Evolutionary conservation across 768 basidiomycete species (phyloP).

Genomic region (Exsudoporus frostii): DNA sequence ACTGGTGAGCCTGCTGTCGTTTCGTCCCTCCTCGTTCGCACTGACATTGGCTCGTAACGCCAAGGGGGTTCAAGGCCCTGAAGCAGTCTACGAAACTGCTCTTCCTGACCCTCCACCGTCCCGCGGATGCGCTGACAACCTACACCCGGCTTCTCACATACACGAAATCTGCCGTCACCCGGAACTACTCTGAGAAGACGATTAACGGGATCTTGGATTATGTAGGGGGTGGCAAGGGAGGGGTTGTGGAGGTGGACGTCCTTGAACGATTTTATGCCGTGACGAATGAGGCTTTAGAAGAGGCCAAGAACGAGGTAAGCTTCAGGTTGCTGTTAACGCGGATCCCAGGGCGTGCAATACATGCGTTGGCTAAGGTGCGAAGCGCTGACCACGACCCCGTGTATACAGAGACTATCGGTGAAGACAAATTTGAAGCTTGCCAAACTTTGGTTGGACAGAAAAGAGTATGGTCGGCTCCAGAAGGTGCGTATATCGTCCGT

Average conservation of each 20-base stretch:
- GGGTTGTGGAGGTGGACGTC: constrained; percentile 74
- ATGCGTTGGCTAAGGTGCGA: background rate
- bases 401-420: constrained; percentile 74
- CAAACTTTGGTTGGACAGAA: constrained; percentile 94
- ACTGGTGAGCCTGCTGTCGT: constrained; percentile 60
- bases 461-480: constrained; percentile 81
- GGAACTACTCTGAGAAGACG: constrained; percentile 96
- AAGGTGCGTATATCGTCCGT: constrained; percentile 47
- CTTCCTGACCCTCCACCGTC: constrained; percentile 74
- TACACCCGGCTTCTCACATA: constrained; percentile 87
- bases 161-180: constrained; percentile 92
- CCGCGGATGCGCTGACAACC: constrained; percentile 79
- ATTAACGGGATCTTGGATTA: constrained; percentile 99
- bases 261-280: constrained; percentile 95
- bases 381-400: background rate
- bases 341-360: background rate
- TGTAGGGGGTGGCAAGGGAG: constrained; percentile 86
- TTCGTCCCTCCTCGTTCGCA: background rate
- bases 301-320: constrained; percentile 92
- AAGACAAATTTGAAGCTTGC: constrained; percentile 98
- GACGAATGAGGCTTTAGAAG: constrained; percentile 84
- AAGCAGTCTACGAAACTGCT: constrained; percentile 97
- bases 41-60: background rate
- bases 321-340: background rate
- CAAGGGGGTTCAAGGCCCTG: constrained; percentile 97